Percentiles rank a stretch among this genome's conserved stretches.
Evolutionary conservation across 2,329 filamentous ascomycete species (phyloP).

Genomic region (Trichoderma sp.): DNA sequence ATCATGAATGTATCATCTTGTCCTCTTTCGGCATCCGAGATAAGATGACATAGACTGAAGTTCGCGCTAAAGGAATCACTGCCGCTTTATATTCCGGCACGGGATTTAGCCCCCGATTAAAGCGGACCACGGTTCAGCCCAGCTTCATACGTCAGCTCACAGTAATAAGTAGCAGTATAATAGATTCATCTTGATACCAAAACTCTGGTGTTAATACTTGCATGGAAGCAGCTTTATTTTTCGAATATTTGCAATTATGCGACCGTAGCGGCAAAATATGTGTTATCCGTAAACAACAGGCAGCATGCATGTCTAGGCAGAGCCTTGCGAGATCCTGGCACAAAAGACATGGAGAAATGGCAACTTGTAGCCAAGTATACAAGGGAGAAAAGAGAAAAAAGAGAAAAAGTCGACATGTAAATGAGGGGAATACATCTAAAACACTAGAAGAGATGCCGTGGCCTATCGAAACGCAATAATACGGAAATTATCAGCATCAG

Average conservation of each 20-base stretch:
- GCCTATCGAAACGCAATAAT: not conserved
- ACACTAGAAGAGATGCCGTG: not conserved
- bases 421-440: not conserved
- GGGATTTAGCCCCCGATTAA: not conserved
- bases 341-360: too few species aligned
- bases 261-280: not conserved
- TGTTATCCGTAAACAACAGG: not conserved
- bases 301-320: too few species aligned
- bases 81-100: not conserved
- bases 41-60: not conserved
- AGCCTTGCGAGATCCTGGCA: too few species aligned
- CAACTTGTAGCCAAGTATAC: too few species aligned
- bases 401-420: too few species aligned
- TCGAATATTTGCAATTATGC: not conserved
- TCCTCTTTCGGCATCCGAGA: not conserved
- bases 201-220: not conserved
- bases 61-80: not conserved
- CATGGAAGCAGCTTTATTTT: not conserved
- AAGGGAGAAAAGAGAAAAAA: too few species aligned
- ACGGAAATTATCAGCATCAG: not conserved
- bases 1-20: not conserved
- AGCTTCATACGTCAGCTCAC: not conserved
- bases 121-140: not conserved
- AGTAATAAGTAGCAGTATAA: not conserved
- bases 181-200: not conserved